A percentile compares a stretch with the other conserved stretches of the same genome.
phyloP scores from a whole-genome alignment of 768 basidiomycete species.

The Boletus edulis region DNA sequence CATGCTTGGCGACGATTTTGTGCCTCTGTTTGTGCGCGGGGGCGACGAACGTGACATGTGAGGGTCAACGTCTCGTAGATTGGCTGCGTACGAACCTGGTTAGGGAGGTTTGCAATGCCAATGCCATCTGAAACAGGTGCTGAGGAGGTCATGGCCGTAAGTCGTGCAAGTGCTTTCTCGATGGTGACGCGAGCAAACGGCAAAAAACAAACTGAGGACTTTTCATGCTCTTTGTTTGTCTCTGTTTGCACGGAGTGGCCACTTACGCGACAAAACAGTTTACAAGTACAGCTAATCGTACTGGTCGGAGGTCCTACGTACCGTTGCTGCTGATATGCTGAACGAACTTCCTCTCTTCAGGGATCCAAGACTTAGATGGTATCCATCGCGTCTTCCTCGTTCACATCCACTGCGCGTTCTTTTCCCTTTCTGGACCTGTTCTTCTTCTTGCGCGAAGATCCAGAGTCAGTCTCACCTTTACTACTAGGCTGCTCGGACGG shows the following conservation, averaged over 20 bases:
- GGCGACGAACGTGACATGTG: neutral
- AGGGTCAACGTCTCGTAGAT: neutral
- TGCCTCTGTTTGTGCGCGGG: slow-evolving; percentile 62
- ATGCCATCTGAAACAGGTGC: slow-evolving; percentile 64
- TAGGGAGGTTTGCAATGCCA: slow-evolving; percentile 95
- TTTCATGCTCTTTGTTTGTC: slow-evolving; percentile 26
- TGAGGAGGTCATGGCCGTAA: slow-evolving; percentile 26
- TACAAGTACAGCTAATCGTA: too few species aligned
- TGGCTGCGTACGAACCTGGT: slow-evolving; percentile 65
- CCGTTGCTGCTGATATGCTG: too few species aligned
- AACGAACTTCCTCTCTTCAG: too few species aligned
- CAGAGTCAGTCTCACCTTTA: neutral
- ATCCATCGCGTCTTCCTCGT: slow-evolving; percentile 20
- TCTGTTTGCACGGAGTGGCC: slow-evolving; percentile 26
- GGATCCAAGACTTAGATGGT: slow-evolving; percentile 1
- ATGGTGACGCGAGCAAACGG: slow-evolving; percentile 17
- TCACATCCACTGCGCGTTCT: slow-evolving; percentile 22
- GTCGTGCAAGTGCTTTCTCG: slow-evolving; percentile 12
- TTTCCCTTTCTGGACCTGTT: slow-evolving; percentile 25
- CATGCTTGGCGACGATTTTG: slow-evolving; percentile 97
- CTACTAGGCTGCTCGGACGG: slow-evolving; percentile 1
- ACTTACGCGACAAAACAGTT: neutral
- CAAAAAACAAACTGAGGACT: slow-evolving; percentile 18
- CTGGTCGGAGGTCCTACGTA: too few species aligned
- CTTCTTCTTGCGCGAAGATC: slow-evolving; percentile 13